phyloP scores from a whole-genome alignment of 495 filamentous ascomycete species.

The Podospora conica region DNA sequence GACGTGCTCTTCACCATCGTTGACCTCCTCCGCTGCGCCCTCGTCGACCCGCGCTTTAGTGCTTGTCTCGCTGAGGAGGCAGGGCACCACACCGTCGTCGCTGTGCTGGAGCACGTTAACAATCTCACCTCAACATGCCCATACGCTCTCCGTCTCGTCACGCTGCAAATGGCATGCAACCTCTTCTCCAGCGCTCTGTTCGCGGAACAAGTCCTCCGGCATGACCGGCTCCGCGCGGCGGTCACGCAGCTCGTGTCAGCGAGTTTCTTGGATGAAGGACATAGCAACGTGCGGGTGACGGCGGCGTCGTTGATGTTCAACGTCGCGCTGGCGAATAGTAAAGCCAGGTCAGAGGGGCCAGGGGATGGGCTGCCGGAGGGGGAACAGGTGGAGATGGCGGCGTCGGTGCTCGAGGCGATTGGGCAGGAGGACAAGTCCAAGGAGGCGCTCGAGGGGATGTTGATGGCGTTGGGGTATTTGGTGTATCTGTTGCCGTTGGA shows the following conservation, averaged over 20 bases:
- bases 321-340: slow-evolving; percentile 62
- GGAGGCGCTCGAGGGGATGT: slow-evolving; percentile 65
- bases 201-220: slow-evolving; percentile 35
- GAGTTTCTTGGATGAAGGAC: slow-evolving; percentile 49
- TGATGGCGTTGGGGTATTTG: slow-evolving; percentile 66
- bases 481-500: slow-evolving; percentile 62
- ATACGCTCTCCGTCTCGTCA: slow-evolving; percentile 77
- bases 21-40: slow-evolving; percentile 71
- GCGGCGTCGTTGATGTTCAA: slow-evolving; percentile 83
- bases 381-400: slow-evolving; percentile 71
- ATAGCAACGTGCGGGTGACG: slow-evolving; percentile 58
- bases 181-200: slow-evolving; percentile 59
- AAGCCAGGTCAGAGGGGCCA: slow-evolving; percentile 50
- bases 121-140: slow-evolving; percentile 45
- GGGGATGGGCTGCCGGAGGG: slow-evolving; percentile 57
- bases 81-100: slow-evolving; percentile 54
- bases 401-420: slow-evolving; percentile 71
- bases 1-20: slow-evolving; percentile 69
- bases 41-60: slow-evolving; percentile 78
- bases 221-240: slow-evolving; percentile 31
- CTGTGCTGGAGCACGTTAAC: slow-evolving; percentile 57
- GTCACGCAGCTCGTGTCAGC: slow-evolving; percentile 45
- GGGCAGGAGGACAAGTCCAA: slow-evolving; percentile 56
- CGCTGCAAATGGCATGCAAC: slow-evolving; percentile 57
- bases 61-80: slow-evolving; percentile 77